Conservation (phyloP, 2,329 filamentous ascomycete species). For the Coniosporium uncinatum region DNA sequence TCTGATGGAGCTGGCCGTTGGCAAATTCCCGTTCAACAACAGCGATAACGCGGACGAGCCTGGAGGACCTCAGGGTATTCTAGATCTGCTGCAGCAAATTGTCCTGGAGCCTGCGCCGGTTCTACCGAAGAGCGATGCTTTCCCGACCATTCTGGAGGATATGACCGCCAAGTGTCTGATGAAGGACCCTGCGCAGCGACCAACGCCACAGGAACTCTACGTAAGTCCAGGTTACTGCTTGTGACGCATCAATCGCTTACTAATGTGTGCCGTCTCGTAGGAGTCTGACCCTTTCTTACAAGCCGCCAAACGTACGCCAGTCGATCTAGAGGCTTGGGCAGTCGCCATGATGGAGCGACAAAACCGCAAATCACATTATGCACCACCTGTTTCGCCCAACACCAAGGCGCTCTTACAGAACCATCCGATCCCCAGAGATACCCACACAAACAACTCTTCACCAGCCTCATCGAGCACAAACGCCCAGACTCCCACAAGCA, state of each 20-base stretch:
- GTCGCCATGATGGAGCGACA: slow-evolving; percentile 90
- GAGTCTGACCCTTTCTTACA: slow-evolving; percentile 93
- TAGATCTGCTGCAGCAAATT: slow-evolving; percentile 95
- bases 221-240: slow-evolving; percentile 44
- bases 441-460: slow-evolving; percentile 1
- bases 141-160: slow-evolving; percentile 90
- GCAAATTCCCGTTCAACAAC: slow-evolving; percentile 92
- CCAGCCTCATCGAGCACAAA: neutral
- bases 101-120: slow-evolving; percentile 93
- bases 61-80: slow-evolving; percentile 80
- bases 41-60: slow-evolving; percentile 63
- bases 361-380: slow-evolving; percentile 92
- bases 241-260: slow-evolving; percentile 11
- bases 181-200: slow-evolving; percentile 84
- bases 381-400: slow-evolving; percentile 71
- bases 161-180: slow-evolving; percentile 95
- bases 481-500: slow-evolving; percentile 4
- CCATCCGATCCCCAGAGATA: neutral
- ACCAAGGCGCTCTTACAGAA: slow-evolving; percentile 64
- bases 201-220: slow-evolving; percentile 90
- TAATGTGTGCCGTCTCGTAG: too few relatives aligned
- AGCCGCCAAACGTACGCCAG: slow-evolving; percentile 93
- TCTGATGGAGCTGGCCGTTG: slow-evolving; percentile 96
- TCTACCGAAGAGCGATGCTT: slow-evolving; percentile 95
- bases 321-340: slow-evolving; percentile 91